Evolutionary conservation across 2,329 filamentous ascomycete genomes (phyloP), one percentile per base, ranked within the genome.

Genomic region (Mycogone perniciosa): DNA sequence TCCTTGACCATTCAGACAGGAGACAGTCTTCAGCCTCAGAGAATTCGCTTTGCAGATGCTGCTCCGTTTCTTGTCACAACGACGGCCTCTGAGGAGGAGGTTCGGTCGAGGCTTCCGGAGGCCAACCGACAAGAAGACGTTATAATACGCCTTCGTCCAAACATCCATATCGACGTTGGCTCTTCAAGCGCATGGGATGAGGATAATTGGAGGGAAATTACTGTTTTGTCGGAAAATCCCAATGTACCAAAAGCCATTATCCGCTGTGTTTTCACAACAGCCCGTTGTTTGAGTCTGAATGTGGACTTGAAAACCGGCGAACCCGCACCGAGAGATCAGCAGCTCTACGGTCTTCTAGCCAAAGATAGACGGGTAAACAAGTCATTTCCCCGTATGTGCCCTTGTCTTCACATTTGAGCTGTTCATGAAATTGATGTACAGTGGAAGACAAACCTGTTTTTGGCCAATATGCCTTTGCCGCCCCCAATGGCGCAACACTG

Each of bases 91-190:
- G 56, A 56, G 30, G 50, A 53, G 39, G 51, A 58, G 10, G 52
- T 50, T 9, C 37, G 40, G 8, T 44, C 49, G 7, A 44, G 56
- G n/a, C 37, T 56, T 8, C 56, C 54, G 8, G 31, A 30, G 13
- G 43, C 42, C 3, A 13, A 44, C 8, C 48, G 42, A 29, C 40
- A 49, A 7, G 50, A 56, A 34, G 56, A 58, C 46, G 43, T 58
- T 26, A 51, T 58, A 6, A 31, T 55, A 7, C 52, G 54, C 27
- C 45, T 58, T 11, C 49, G 56, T 9, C 55, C 56, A 7, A 58
- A 58, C 26, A 58, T 58, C 11, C 56, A 58, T 40, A 49, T 58
- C 33, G 56, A 55, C 31, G 54, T 56, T 6, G 54, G 50, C 6
- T 46, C 48, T 6, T 45, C 38, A 9, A 35, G 31, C 11, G 31